phyloP scores from a whole-genome alignment of 495 filamentous ascomycete genomes.

The Chlorociboria aeruginascens region DNA sequence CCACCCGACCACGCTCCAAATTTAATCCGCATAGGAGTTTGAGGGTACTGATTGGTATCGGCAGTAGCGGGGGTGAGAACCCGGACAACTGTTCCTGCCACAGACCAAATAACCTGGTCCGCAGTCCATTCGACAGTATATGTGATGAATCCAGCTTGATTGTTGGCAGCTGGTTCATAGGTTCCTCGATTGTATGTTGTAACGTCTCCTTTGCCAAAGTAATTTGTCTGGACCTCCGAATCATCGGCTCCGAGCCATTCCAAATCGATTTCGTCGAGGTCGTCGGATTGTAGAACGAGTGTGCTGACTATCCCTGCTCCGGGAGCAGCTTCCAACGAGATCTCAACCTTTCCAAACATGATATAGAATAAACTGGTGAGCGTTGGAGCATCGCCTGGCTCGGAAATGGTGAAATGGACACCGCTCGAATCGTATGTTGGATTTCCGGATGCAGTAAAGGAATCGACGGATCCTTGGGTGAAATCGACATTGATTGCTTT shows the following conservation, averaged over 20 bases:
- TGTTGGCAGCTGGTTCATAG: slow-evolving; percentile 43
- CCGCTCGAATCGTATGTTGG: slow-evolving; percentile 63
- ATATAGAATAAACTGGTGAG: slow-evolving; percentile 63
- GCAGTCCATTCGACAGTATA: slow-evolving; percentile 67
- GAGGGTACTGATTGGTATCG: slow-evolving; percentile 48
- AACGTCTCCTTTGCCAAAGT: slow-evolving; percentile 66
- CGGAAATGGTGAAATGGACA: slow-evolving; percentile 72
- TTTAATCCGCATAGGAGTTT: slow-evolving; percentile 62
- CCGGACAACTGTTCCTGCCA: slow-evolving; percentile 49
- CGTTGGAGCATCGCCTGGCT: slow-evolving; percentile 71
- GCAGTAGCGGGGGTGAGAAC: slow-evolving; percentile 44
- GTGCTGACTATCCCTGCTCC: slow-evolving; percentile 57
- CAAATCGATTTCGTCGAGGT: slow-evolving; percentile 74
- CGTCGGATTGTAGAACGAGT: slow-evolving; percentile 62
- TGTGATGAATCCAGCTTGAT: slow-evolving; percentile 53
- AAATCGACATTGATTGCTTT: slow-evolving; percentile 72
- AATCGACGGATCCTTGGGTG: slow-evolving; percentile 53
- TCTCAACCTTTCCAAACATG: slow-evolving; percentile 52
- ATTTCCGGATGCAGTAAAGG: slow-evolving; percentile 56
- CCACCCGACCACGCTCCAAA: slow-evolving; percentile 67
- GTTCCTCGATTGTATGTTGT: slow-evolving; percentile 48
- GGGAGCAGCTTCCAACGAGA: slow-evolving; percentile 46
- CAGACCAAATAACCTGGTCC: slow-evolving; percentile 55
- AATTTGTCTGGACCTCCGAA: slow-evolving; percentile 57
- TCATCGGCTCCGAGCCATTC: slow-evolving; percentile 42